phyloP scores from a whole-genome alignment of 495 filamentous ascomycete species.

The Aspergillus steynii region DNA sequence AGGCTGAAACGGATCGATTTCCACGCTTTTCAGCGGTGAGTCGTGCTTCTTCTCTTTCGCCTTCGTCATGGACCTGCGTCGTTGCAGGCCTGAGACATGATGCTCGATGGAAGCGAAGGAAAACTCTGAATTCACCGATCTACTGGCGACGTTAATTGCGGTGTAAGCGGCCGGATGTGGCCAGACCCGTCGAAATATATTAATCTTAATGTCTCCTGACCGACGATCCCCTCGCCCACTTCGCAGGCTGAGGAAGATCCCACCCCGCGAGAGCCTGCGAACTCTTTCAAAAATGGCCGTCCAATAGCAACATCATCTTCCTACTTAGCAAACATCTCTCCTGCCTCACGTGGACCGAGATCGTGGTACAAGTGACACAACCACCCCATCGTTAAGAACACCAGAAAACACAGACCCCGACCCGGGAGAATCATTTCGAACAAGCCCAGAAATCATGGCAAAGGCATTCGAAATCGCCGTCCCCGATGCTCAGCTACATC shows the following conservation, averaged over 20 bases:
- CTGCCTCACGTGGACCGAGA: conserved; percentile 13
- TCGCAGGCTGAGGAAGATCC: background rate
- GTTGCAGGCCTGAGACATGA: too few species aligned
- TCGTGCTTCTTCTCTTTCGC: background rate
- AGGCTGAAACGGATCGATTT: background rate
- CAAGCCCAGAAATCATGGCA: conserved; percentile 9
- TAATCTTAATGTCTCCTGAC: background rate
- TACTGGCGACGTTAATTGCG: background rate
- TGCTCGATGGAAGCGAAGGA: too few species aligned
- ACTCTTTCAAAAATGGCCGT: background rate
- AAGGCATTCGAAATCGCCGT: conserved; percentile 44
- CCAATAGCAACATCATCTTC: background rate
- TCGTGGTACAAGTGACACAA: background rate
- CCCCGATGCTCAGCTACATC: conserved; percentile 37
- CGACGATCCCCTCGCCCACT: background rate
- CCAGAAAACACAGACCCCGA: background rate
- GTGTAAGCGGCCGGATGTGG: background rate
- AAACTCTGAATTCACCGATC: too few species aligned
- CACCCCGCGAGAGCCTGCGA: too few species aligned
- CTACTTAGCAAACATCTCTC: background rate
- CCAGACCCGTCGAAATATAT: background rate
- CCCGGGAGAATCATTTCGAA: background rate
- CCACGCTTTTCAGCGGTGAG: conserved; percentile 1
- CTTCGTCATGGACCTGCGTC: too few species aligned
- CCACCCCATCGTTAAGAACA: background rate